A percentile compares a stretch with the other conserved stretches of the same genome.
Evolutionary conservation across 2,329 filamentous ascomycete genomes (phyloP).

Genomic region (Verticillium tricorpus): DNA sequence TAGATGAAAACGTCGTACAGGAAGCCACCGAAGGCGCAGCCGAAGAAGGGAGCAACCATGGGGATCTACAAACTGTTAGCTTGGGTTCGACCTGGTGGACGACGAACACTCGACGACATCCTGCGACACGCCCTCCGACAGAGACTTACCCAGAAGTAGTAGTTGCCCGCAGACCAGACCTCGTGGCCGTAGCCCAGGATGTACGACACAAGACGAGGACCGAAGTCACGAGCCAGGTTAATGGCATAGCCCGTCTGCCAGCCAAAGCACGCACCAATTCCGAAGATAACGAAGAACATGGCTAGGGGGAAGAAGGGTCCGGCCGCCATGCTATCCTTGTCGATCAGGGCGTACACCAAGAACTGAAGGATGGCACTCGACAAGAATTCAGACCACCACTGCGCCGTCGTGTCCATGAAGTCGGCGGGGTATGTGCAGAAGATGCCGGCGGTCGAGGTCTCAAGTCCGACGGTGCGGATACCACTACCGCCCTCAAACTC

Average conservation of each 20-base stretch:
- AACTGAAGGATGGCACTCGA: conserved; percentile 66
- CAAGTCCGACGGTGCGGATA: conserved; percentile 55
- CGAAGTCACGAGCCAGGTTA: conserved; percentile 69
- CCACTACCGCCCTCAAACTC: conserved; percentile 55
- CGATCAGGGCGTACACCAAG: conserved; percentile 65
- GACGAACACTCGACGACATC: background rate
- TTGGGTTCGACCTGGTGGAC: background rate
- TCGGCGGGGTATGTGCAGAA: conserved; percentile 69
- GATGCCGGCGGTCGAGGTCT: conserved; percentile 61
- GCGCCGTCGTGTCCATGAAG: conserved; percentile 61
- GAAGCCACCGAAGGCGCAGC: conserved; percentile 59
- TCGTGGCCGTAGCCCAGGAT: conserved; percentile 63
- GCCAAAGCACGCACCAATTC: conserved; percentile 67
- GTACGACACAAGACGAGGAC: conserved; percentile 61
- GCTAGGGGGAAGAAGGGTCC: conserved; percentile 54
- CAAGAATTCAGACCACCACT: conserved; percentile 70
- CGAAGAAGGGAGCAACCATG: conserved; percentile 66
- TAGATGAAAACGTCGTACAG: conserved; percentile 66
- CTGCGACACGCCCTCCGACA: conserved; percentile 1
- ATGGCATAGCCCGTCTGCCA: conserved; percentile 76
- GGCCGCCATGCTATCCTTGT: conserved; percentile 51
- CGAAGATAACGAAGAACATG: conserved; percentile 70
- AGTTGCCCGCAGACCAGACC: conserved; percentile 62
- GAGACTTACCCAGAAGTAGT: conserved; percentile 65
- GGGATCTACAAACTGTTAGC: conserved; percentile 49